phyloP scores from a whole-genome alignment of 2,329 filamentous ascomycete species.

The Phialophora macrospora region DNA sequence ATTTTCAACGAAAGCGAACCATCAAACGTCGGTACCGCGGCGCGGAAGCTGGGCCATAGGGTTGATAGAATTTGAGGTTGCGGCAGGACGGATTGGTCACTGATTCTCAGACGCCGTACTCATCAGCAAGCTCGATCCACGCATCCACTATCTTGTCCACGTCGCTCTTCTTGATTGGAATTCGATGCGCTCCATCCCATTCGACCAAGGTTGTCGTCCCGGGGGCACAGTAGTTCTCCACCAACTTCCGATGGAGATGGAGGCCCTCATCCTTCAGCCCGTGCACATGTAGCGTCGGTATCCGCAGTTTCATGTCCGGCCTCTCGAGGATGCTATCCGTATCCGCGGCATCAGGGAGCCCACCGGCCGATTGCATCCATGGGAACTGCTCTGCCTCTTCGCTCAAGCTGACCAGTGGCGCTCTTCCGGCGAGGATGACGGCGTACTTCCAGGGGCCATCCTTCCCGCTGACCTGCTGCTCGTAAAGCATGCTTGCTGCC shows the following conservation, averaged over 20 bases:
- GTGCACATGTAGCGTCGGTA: slow-evolving; percentile 72
- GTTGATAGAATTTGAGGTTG: neutral
- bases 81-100: neutral
- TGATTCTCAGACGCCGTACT: slow-evolving; percentile 49
- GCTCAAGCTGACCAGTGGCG: slow-evolving; percentile 56
- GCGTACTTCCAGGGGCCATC: slow-evolving; percentile 61
- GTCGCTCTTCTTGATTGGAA: slow-evolving; percentile 71
- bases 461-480: slow-evolving; percentile 60
- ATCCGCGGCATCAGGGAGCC: slow-evolving; percentile 35
- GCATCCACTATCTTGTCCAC: slow-evolving; percentile 62
- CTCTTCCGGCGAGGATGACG: slow-evolving; percentile 65
- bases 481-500: slow-evolving; percentile 62
- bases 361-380: slow-evolving; percentile 40
- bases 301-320: slow-evolving; percentile 54
- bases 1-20: neutral
- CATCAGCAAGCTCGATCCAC: slow-evolving; percentile 58
- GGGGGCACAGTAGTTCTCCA: slow-evolving; percentile 64
- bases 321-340: slow-evolving; percentile 39
- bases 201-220: slow-evolving; percentile 64
- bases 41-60: neutral
- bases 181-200: slow-evolving; percentile 74
- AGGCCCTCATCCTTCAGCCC: slow-evolving; percentile 66
- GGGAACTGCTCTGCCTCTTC: slow-evolving; percentile 36
- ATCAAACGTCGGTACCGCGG: neutral
- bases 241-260: slow-evolving; percentile 61